Base-by-base conservation (phyloP, 2,329 filamentous ascomycete species). In the Colletotrichum lentis region DNA sequence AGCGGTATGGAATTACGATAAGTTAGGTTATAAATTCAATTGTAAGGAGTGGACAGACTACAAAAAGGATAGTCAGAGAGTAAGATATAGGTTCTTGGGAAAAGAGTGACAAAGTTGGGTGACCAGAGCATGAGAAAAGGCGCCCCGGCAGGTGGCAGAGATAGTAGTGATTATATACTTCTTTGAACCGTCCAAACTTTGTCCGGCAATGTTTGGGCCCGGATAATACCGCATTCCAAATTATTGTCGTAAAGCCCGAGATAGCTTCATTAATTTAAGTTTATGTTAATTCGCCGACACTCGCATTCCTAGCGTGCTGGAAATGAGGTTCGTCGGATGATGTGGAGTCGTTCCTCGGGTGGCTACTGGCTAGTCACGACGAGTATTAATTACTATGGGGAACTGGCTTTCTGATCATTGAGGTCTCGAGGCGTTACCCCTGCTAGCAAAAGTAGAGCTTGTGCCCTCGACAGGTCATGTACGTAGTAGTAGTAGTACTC, bases 261-360 rank as follows among this genome's bases (percentile, higher is more conserved):
- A 64, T 35, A n/a, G 22, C 14, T 22, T 60, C 62, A 60, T 60
- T 22, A 52, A 64, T 64, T 64, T 60, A 49, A 24, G 37, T 64
- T 64, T 59, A 14, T 24, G 37, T 24, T 11, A 12, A 16, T 14
- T 49, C 44, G 37, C 11, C 54, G 46, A 12, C 6, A 41, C 18
- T 37, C 54, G 54, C 11, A 7, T 58, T 64, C 37, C 22, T 46
- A 27, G 22, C 18, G 16, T 44, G 24, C 44, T 41, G 35, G 44
- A 64, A 64, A 64, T 60, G 62, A 64, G 37, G 35, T 50, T 18
- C 27, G 14, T 50, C 60, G 35, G 5, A 8, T 12, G 20, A 49
- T 31, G 62, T 64, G 46, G 62, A 37, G 62, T 10, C 39, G 12
- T 18, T 43, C 18, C 7, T 50, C 7, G 43, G 5, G 37, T 54